Evolutionary conservation across 192 early-diverging fungal species (phyloP).

Genomic region (Coemansia sp.): DNA sequence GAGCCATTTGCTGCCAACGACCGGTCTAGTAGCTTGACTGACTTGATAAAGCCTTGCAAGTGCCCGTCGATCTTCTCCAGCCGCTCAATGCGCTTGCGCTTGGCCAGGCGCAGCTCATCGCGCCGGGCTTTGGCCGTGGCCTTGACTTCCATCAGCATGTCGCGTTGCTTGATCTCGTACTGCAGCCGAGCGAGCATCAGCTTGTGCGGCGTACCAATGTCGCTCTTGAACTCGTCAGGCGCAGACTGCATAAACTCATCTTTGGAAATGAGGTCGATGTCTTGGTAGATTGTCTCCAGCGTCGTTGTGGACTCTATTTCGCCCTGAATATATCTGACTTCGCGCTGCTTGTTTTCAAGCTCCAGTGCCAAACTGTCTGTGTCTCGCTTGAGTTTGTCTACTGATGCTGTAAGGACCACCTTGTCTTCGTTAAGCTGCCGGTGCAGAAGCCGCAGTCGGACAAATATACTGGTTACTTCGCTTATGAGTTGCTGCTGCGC

Average conservation of each 20-base stretch:
- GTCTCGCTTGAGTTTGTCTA: constrained; percentile 30
- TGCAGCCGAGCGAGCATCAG: constrained; percentile 51
- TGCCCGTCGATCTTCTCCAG: constrained; percentile 45
- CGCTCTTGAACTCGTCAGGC: constrained; percentile 30
- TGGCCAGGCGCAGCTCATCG: constrained; percentile 35
- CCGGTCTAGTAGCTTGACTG: constrained; percentile 22
- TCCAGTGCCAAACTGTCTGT: constrained; percentile 37
- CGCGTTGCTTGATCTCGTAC: constrained; percentile 48
- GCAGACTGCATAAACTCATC: constrained; percentile 35
- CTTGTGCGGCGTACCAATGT: constrained; percentile 37
- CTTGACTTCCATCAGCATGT: constrained; percentile 25
- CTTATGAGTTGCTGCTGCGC: constrained; percentile 20
- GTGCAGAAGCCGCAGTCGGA: constrained; percentile 33
- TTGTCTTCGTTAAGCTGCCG: constrained; percentile 42
- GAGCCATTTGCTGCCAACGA: constrained; percentile 16
- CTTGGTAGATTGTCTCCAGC: constrained; percentile 53
- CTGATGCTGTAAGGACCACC: constrained; percentile 19
- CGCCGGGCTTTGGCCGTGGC: constrained; percentile 20
- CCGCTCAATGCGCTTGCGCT: constrained; percentile 43
- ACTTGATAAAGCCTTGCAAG: constrained; percentile 41
- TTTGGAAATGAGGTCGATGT: constrained; percentile 36
- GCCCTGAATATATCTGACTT: constrained; percentile 35
- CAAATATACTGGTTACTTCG: constrained; percentile 36
- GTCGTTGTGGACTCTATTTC: constrained; percentile 44
- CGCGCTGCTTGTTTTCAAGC: constrained; percentile 38